Evolutionary conservation across 1,284 basidiomycete species (phyloP).

Genomic region (Xerocomus minutiporus): DNA sequence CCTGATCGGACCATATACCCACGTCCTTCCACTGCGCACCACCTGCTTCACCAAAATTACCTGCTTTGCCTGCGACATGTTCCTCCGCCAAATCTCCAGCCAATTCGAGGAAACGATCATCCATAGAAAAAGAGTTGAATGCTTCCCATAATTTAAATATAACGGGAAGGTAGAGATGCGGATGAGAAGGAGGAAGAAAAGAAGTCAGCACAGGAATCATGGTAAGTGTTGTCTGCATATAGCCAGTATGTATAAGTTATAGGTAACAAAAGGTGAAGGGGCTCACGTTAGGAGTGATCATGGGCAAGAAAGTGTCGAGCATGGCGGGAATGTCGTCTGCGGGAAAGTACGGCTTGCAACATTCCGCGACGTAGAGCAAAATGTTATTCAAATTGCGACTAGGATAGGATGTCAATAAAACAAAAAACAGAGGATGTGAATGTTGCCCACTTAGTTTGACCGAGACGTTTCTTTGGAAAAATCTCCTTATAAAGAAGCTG

Average conservation of each 20-base stretch:
- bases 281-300: slow-evolving; percentile 25
- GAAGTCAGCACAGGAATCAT: slow-evolving; percentile 71
- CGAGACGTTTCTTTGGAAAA: slow-evolving; percentile 51
- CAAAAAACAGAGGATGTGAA: slow-evolving; percentile 32
- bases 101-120: slow-evolving; percentile 83
- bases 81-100: slow-evolving; percentile 74
- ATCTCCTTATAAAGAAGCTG: slow-evolving; percentile 56
- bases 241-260: neutral
- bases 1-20: slow-evolving; percentile 82
- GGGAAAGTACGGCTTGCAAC: slow-evolving; percentile 84
- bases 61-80: slow-evolving; percentile 62
- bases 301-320: slow-evolving; percentile 73
- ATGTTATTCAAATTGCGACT: slow-evolving; percentile 33
- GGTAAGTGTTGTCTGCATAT: slow-evolving; percentile 52
- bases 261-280: neutral
- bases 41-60: slow-evolving; percentile 50
- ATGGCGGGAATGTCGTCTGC: slow-evolving; percentile 87
- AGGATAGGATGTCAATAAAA: slow-evolving; percentile 8
- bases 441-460: slow-evolving; percentile 41
- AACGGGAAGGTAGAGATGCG: slow-evolving; percentile 65
- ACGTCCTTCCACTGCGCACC: slow-evolving; percentile 69
- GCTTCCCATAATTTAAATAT: slow-evolving; percentile 84
- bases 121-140: slow-evolving; percentile 75
- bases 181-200: slow-evolving; percentile 70
- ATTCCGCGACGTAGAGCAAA: slow-evolving; percentile 68